Percentiles rank a stretch among this genome's conserved stretches.
phyloP scores from a whole-genome alignment of 345 rosid genomes.

The Draba incana region DNA sequence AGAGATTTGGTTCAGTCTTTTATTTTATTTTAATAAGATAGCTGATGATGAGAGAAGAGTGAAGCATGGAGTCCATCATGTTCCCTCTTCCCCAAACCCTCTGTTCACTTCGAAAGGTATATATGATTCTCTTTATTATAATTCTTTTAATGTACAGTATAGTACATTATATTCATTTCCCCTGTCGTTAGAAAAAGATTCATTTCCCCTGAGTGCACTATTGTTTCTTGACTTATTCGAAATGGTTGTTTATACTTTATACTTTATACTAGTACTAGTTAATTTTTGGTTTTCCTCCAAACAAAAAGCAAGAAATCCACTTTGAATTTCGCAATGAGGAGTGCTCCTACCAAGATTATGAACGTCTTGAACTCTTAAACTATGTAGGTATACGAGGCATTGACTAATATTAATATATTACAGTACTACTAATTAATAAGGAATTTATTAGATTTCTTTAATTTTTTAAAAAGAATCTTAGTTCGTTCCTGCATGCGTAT shows the following conservation, averaged over 20 bases:
- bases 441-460: background rate
- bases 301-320: conserved; percentile 25
- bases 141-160: conserved; percentile 23
- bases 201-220: conserved; percentile 20
- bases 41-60: conserved; percentile 45
- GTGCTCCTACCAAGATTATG: conserved; percentile 43
- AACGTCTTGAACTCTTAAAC: conserved; percentile 52
- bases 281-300: background rate
- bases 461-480: conserved; percentile 2
- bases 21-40: conserved; percentile 28
- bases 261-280: too few relatives aligned
- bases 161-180: conserved; percentile 32
- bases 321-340: conserved; percentile 28
- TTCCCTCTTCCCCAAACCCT: conserved; percentile 68
- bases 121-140: conserved; percentile 11
- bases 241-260: background rate
- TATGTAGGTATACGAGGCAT: conserved; percentile 9
- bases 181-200: too few relatives aligned
- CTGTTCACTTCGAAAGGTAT: conserved; percentile 49
- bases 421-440: conserved; percentile 8
- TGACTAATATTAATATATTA: conserved; percentile 4
- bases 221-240: conserved; percentile 6
- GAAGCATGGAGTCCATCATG: conserved; percentile 85
- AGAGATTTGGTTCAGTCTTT: conserved; percentile 47
- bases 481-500: conserved; percentile 26